Evolutionary conservation across 805 yeast genomes (phyloP).

Genomic region (Saccharomyces paradoxus): DNA sequence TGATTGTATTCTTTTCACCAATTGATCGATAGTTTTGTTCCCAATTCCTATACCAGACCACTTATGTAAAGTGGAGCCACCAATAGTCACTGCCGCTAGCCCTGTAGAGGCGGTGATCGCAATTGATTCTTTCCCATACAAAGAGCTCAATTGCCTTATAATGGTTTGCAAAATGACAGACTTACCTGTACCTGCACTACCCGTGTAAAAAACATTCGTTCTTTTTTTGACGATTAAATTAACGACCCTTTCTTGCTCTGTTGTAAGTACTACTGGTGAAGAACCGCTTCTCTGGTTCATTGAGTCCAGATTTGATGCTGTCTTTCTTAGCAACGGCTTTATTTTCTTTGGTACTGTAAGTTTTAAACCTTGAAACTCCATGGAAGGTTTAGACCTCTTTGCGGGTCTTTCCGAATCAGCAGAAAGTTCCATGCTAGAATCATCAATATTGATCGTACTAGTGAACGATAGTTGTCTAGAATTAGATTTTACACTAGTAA

Average conservation of each 20-base stretch:
- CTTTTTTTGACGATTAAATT: slow-evolving; percentile 43
- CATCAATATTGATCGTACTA: not conserved
- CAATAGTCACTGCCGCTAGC: slow-evolving; percentile 87
- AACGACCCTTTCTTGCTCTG: slow-evolving; percentile 47
- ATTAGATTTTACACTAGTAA: slow-evolving; percentile 8
- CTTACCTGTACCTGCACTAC: slow-evolving; percentile 86
- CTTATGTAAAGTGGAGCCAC: slow-evolving; percentile 81
- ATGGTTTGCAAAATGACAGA: slow-evolving; percentile 60
- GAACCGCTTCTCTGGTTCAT: not conserved
- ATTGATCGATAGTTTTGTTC: slow-evolving; percentile 36
- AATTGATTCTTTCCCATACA: slow-evolving; percentile 43
- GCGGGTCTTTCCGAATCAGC: slow-evolving; percentile 1
- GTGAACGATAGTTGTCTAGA: slow-evolving; percentile 14
- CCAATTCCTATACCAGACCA: slow-evolving; percentile 85
- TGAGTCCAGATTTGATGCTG: not conserved
- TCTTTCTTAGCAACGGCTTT: slow-evolving; percentile 6
- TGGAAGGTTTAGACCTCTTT: slow-evolving; percentile 10
- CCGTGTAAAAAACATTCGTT: slow-evolving; percentile 62
- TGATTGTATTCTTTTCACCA: slow-evolving; percentile 27
- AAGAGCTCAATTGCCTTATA: slow-evolving; percentile 42
- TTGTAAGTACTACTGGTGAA: slow-evolving; percentile 22
- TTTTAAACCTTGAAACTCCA: slow-evolving; percentile 13
- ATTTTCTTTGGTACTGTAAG: slow-evolving; percentile 14
- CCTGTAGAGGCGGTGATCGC: slow-evolving; percentile 96
- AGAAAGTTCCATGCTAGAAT: not conserved